Evolutionary conservation across 2,329 filamentous ascomycete genomes (phyloP).

Genomic region (Xylaria polymorpha): DNA sequence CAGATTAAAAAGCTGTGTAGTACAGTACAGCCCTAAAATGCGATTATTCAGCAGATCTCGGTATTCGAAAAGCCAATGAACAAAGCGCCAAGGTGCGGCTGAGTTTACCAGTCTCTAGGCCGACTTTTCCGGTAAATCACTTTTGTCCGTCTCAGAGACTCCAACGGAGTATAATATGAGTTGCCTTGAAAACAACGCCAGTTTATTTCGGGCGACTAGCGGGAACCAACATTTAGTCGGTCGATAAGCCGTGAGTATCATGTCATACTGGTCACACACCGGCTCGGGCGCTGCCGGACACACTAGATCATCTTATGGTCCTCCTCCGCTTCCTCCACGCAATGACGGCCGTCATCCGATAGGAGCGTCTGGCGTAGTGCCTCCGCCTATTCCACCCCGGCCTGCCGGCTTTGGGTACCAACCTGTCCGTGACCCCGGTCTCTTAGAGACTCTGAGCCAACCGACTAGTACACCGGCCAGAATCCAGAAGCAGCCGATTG

Average conservation of each 20-base stretch:
- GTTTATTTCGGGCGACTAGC: not conserved
- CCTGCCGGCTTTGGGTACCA: slow-evolving; percentile 22
- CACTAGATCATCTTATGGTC: not conserved
- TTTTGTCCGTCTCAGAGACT: too few relatives aligned
- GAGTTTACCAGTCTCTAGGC: slow-evolving; percentile 10
- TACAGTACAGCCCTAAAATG: not conserved
- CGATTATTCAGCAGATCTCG: slow-evolving; percentile 10
- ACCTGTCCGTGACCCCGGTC: not conserved
- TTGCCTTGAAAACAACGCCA: not conserved
- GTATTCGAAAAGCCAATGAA: slow-evolving; percentile 23
- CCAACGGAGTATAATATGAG: not conserved
- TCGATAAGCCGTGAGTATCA: not conserved
- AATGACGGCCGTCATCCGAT: slow-evolving; percentile 5
- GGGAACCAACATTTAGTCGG: not conserved
- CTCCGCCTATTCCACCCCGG: slow-evolving; percentile 33
- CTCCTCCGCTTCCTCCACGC: slow-evolving; percentile 30
- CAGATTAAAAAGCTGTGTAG: not conserved
- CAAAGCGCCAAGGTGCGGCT: slow-evolving; percentile 33
- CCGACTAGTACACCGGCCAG: not conserved
- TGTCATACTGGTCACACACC: slow-evolving; percentile 19
- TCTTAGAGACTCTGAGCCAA: not conserved
- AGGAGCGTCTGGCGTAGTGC: slow-evolving; percentile 7
- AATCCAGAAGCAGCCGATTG: not conserved
- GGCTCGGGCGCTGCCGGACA: not conserved
- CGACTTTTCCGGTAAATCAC: not conserved